Base-by-base conservation (phyloP, 2,329 filamentous ascomycete genomes). In the Pseudocercospora fijiensis region DNA sequence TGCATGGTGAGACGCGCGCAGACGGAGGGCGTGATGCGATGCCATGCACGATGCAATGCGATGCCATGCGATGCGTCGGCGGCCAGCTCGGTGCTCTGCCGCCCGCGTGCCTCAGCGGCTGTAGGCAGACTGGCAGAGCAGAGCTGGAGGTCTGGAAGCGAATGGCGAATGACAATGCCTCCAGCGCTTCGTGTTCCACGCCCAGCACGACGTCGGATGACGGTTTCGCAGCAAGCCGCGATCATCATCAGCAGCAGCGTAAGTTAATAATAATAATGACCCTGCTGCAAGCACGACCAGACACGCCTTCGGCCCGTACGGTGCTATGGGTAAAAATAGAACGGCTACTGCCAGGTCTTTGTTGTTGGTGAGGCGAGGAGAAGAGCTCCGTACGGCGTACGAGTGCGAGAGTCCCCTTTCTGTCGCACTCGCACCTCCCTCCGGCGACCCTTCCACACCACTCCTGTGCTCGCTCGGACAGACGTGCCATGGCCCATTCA, bases 341-440 rank as follows among this genome's bases (percentile, higher is more conserved):
- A 26, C 27, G 52, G 52, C 52, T 37, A 37, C 52, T 37, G 52
- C 28, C 52, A 30, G 16, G n/a, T n/a, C n/a, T n/a, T n/a, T n/a
- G n/a, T n/a, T n/a, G n/a, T n/a, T n/a, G n/a, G n/a, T n/a, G n/a
- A n/a, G 37, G 45, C 24, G 27, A 43, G 58, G 58, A 53, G 58
- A 52, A 41, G 58, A n/a, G n/a, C n/a, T n/a, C n/a, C n/a, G n/a
- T n/a, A n/a, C n/a, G n/a, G n/a, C 55, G 45, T 47, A 51, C 9
- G 26, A 3, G 20, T 30, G 33, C 13, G 33, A 33, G 30, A 33
- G 30, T 33, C 30, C 24, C 47, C 20, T 51, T 33, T 52, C 24
- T 52, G 43, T 52, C 20, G 22, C 22, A 63, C 56, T n/a, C n/a
- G n/a, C n/a, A n/a, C n/a, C n/a, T n/a, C n/a, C n/a, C 24, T 52